Evolutionary conservation across 345 rosid species (phyloP), one percentile per base, ranked within the genome.

Genomic region (Syzygium grande): DNA sequence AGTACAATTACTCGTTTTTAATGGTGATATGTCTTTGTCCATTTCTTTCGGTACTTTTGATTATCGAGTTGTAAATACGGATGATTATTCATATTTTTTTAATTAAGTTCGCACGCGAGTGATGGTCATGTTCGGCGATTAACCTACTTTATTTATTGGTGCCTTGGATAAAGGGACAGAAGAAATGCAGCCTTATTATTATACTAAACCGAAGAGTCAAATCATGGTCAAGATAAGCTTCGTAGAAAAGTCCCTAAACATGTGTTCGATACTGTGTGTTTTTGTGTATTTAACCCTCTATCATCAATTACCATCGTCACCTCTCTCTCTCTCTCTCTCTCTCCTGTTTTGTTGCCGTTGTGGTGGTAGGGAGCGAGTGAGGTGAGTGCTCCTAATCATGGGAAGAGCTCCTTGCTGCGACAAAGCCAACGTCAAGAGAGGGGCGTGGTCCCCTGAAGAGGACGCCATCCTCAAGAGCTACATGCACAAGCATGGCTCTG

Each of bases 321-420:
- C 34, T 61, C 68, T 68, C 25, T 29, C 21, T n/a, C 17, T 14
- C n/a, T n/a, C 9, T 6, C 16, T 29, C 78, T 30, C 11, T 46
- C 46, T 43, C 27, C 58, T 23, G 30, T 9, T 51, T 21, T 83
- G 19, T 27, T 34, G 63, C 25, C 10, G 80, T 51, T 59, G 51
- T 23, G 29, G 52, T 10, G 14, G 25, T 9, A 30, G 38, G 13
- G 43, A 65, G 12, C 2, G 14, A 59, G 65, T 38, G n/a, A 85
- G 0, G 46, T 43, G 46, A 43, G 46, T 6, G 2, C 59, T 56
- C 19, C 53, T 22, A 34, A 68, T 2, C 79, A 92, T 91, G 94
- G 94, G 93, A 56, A 90, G 94, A 88, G 88, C 94, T 49, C 93
- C 93, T 51, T 91, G 94, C 54, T 92, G 94, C 85, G 93, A 91